Percentiles rank a stretch among this genome's conserved stretches.
Conservation (phyloP, 192 early-diverging fungal genomes). For the Paraglomus occultum region DNA sequence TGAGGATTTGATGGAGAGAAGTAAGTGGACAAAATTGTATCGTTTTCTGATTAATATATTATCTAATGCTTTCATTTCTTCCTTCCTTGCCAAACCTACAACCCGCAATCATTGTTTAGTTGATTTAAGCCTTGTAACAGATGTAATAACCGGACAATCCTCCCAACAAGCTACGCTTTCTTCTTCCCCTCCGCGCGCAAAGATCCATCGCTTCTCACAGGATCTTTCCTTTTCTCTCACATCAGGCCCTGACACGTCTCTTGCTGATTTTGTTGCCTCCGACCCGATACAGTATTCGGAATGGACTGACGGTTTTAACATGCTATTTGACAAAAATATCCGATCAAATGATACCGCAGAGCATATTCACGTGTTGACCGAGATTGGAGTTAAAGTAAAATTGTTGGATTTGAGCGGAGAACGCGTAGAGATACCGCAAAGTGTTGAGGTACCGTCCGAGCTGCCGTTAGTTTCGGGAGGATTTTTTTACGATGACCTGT, state of each 20-base stretch:
- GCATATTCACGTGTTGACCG: conserved; percentile 60
- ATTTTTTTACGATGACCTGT: conserved; percentile 31
- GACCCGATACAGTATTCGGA: conserved; percentile 52
- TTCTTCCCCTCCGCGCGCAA: conserved; percentile 3
- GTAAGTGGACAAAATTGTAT: conserved; percentile 38
- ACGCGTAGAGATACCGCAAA: conserved; percentile 49
- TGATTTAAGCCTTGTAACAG: conserved; percentile 35
- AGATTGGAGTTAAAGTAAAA: conserved; percentile 66
- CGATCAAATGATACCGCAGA: conserved; percentile 62
- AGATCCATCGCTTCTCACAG: background rate
- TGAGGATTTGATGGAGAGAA: conserved; percentile 51
- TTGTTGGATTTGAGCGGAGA: conserved; percentile 68
- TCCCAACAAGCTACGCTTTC: background rate
- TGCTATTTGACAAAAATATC: conserved; percentile 66
- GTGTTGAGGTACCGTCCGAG: conserved; percentile 21
- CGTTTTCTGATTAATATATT: background rate
- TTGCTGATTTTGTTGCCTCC: conserved; percentile 59
- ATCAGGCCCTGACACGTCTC: conserved; percentile 33
- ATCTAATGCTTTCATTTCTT: background rate
- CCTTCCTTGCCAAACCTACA: background rate
- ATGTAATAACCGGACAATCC: conserved; percentile 26
- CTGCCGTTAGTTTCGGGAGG: conserved; percentile 15
- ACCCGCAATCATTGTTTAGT: conserved; percentile 31
- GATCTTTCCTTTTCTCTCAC: conserved; percentile 44
- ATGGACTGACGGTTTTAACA: conserved; percentile 75